Evolutionary conservation across 2,329 filamentous ascomycete species (phyloP).

Genomic region (Sarocladium strictum): DNA sequence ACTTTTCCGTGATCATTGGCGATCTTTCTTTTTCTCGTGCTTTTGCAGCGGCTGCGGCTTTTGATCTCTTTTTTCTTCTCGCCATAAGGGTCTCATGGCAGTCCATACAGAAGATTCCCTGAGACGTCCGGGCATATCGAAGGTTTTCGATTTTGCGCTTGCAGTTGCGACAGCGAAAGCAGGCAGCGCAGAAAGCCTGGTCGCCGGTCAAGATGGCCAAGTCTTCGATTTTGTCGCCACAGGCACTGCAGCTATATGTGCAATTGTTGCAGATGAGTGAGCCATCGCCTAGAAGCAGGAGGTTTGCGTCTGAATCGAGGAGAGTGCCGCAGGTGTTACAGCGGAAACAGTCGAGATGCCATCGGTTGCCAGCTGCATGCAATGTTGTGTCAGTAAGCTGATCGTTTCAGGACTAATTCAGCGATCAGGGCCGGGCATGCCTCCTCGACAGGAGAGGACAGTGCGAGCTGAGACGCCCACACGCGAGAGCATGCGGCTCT

Average conservation of each 20-base stretch:
- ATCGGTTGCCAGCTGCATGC: constrained; percentile 79
- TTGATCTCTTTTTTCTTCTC: constrained; percentile 78
- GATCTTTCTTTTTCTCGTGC: constrained; percentile 55
- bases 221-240: constrained; percentile 96
- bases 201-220: constrained; percentile 95
- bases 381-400: not conserved
- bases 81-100: constrained; percentile 98
- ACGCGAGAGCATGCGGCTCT: no score
- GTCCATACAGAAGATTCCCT: constrained; percentile 99
- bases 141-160: constrained; percentile 98
- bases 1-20: constrained; percentile 79
- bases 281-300: constrained; percentile 92
- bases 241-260: constrained; percentile 97
- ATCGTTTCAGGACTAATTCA: no score
- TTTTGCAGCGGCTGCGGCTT: constrained; percentile 55
- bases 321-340: constrained; percentile 94
- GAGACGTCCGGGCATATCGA: constrained; percentile 92
- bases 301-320: constrained; percentile 96
- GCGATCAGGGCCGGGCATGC: no score
- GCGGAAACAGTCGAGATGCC: constrained; percentile 98
- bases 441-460: no score
- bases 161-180: constrained; percentile 96
- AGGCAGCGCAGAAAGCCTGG: constrained; percentile 95
- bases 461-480: no score
- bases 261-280: constrained; percentile 99